phyloP scores from a whole-genome alignment of 176 grass and related monocot species.

The Otatea glauca region DNA sequence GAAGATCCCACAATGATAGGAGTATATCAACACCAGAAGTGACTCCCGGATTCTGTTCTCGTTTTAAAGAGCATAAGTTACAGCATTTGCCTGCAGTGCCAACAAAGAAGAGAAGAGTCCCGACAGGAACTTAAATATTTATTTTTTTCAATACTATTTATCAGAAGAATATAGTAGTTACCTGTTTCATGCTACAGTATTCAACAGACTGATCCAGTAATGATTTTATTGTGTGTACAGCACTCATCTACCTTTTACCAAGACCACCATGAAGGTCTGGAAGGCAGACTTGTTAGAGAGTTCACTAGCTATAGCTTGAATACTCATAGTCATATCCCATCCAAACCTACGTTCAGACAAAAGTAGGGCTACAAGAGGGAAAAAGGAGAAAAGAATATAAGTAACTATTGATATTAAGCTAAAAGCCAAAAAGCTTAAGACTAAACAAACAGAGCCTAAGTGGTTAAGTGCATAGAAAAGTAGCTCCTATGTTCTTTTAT shows the following conservation, averaged over 20 bases:
- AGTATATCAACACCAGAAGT: slow-evolving; percentile 63
- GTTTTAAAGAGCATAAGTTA: slow-evolving; percentile 67
- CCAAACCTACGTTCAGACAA: slow-evolving; percentile 92
- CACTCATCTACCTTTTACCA: slow-evolving; percentile 11
- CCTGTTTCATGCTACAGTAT: slow-evolving; percentile 80
- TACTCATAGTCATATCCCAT: slow-evolving; percentile 71
- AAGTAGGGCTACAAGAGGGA: slow-evolving; percentile 64
- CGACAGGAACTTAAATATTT: slow-evolving; percentile 6
- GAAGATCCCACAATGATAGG: slow-evolving; percentile 83
- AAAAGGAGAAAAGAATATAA: slow-evolving; percentile 24
- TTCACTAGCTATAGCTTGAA: slow-evolving; percentile 76
- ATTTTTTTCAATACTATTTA: slow-evolving; percentile 28
- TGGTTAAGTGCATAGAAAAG: no score
- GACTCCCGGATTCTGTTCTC: slow-evolving; percentile 72
- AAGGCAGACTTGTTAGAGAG: slow-evolving; percentile 65
- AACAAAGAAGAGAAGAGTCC: slow-evolving; percentile 11
- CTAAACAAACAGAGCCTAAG: no score
- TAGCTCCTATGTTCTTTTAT: no score
- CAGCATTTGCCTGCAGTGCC: slow-evolving; percentile 61
- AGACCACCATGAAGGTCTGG: slow-evolving; percentile 90
- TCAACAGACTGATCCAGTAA: slow-evolving; percentile 52
- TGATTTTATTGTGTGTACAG: slow-evolving; percentile 56
- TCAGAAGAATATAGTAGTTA: slow-evolving; percentile 43
- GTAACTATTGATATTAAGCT: background rate
- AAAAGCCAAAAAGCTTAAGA: no score